A percentile compares a stretch with the other conserved stretches of the same genome.
phyloP scores from a whole-genome alignment of 148 eudicot species.

The Selenicereus undatus region DNA sequence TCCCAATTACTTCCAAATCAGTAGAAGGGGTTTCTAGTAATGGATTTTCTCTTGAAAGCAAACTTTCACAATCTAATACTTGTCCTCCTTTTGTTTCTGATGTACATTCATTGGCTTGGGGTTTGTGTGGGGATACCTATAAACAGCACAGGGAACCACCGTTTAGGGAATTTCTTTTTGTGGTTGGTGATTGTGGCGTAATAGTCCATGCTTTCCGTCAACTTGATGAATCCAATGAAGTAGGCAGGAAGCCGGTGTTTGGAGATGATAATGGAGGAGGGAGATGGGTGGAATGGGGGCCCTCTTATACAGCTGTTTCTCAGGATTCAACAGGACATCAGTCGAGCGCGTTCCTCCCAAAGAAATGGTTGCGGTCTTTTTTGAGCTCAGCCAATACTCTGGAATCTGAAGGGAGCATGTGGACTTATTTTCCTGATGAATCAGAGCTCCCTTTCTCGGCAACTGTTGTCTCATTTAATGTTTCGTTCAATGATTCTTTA shows the following conservation, averaged over 20 bases:
- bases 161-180: constrained; percentile 73
- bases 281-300: constrained; percentile 92
- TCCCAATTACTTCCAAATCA: constrained; percentile 41
- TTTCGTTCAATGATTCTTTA: constrained; percentile 47
- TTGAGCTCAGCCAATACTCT: constrained; percentile 44
- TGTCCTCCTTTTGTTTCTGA: constrained; percentile 53
- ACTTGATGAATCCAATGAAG: constrained; percentile 27
- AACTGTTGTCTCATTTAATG: constrained; percentile 54
- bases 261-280: constrained; percentile 46
- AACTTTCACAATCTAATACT: constrained; percentile 28
- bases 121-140: constrained; percentile 61
- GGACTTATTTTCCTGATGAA: constrained; percentile 59
- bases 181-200: constrained; percentile 67
- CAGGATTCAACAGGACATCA: constrained; percentile 24
- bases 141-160: constrained; percentile 50
- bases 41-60: constrained; percentile 28
- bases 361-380: constrained; percentile 75
- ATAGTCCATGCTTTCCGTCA: constrained; percentile 74
- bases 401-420: constrained; percentile 42
- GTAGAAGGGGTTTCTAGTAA: constrained; percentile 30
- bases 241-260: constrained; percentile 18
- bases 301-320: constrained; percentile 32
- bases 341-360: constrained; percentile 33
- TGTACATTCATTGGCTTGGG: constrained; percentile 87
- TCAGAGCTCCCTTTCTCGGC: constrained; percentile 48